Base-by-base conservation (phyloP, 2,329 filamentous ascomycete genomes). In the Rhinocladiella similis region DNA sequence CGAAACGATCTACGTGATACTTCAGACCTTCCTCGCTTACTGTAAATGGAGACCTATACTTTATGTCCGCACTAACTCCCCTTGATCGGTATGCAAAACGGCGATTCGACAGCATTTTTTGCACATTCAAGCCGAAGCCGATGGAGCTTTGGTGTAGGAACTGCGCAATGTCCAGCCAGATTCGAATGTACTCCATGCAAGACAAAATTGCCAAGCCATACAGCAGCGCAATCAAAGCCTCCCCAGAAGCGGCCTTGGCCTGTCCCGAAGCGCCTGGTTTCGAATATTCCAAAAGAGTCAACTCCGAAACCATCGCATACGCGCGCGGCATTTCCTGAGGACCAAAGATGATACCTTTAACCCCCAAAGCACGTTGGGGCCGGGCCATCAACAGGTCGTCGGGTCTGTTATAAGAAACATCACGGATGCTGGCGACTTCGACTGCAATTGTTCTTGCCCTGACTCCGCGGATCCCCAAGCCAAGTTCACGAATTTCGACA, bases 211-310 rank as follows among this genome's bases (percentile, higher is more conserved):
- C 29, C 29, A 33, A 33, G 39, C 18, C 22, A 43, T 43, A 43
- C 39, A 43, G 16, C 39, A 43, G 39, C 39, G 16, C 39, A 20
- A 43, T 12, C 39, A 43, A 19, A n/a, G n/a, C n/a, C n/a, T n/a
- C n/a, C 38, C 5, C 6, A 41, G 38, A 41, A 41, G 38, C 38
- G 38, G 38, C 38, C 10, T 41, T 41, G 14, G 38, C 6, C 39
- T 19, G 7, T 46, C 43, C 43, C 19, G 43, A 27, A 46, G 43
- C 19, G 20, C 43, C 22, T 46, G 13, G 20, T 46, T 46, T 25
- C 43, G 43, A 46, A 46, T 29, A 7, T 13, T 27, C 43, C 43
- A 9, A 46, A 46, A 22, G 43, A 46, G 42, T 45, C 43, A n/a
- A 46, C 43, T 22, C 18, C 20, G 12, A 2, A n/a, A 46, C 22